Conservation (phyloP, 140 eudicot species). For the Senecio squalidus region DNA sequence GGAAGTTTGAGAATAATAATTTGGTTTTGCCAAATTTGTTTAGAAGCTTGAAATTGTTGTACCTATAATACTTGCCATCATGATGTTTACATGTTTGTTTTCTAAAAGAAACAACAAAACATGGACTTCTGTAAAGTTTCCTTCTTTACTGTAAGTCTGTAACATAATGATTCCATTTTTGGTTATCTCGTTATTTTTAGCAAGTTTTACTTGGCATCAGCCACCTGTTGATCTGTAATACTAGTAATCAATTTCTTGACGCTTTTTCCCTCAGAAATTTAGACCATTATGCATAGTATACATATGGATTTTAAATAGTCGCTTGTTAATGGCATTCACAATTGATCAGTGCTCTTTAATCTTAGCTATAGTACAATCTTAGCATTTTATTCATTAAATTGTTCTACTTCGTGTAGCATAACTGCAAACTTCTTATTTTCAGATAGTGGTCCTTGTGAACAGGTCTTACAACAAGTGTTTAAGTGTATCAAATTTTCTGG, state of each 20-base stretch:
- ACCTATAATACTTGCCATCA: slow-evolving; percentile 5
- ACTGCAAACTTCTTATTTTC: not conserved
- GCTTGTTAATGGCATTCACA: slow-evolving; percentile 15
- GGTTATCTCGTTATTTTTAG: not conserved
- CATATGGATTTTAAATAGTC: slow-evolving; percentile 3
- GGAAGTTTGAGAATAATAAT: not conserved
- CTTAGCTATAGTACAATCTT: not conserved
- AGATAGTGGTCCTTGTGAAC: slow-evolving; percentile 15
- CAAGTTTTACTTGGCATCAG: slow-evolving; percentile 2
- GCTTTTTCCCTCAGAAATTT: not conserved
- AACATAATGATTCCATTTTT: not conserved
- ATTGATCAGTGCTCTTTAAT: slow-evolving; percentile 7
- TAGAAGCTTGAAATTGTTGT: slow-evolving; percentile 14
- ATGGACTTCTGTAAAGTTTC: slow-evolving; percentile 1
- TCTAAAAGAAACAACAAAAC: not conserved
- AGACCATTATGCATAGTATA: not conserved
- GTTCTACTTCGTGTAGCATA: not conserved
- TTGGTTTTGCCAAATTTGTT: slow-evolving; percentile 7
- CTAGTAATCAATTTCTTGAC: slow-evolving; percentile 10
- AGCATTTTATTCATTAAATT: not conserved
- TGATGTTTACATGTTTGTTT: slow-evolving; percentile 9
- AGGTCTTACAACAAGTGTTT: slow-evolving; percentile 11
- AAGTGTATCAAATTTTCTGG: slow-evolving; percentile 16
- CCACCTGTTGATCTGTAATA: not conserved
- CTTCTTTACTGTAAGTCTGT: not conserved